Conservation (phyloP, 2,329 filamentous ascomycete genomes). For the Talaromyces sp. region DNA sequence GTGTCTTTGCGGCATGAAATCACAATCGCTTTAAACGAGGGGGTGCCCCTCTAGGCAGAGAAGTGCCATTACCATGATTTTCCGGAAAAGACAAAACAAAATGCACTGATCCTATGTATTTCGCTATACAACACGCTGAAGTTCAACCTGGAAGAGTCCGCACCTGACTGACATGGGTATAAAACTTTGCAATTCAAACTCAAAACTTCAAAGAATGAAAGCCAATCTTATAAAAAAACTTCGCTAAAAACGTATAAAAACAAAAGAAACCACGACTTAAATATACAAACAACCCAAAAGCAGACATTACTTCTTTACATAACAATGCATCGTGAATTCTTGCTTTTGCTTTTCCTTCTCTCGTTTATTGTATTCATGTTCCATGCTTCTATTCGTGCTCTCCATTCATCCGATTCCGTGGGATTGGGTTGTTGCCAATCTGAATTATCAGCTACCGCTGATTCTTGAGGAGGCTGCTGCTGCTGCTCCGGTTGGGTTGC, state of each 20-base stretch:
- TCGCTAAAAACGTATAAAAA: too few species aligned
- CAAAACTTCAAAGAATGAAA: neutral
- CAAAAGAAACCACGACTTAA: neutral
- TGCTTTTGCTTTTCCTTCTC: constrained; percentile 26
- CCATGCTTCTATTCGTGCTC: constrained; percentile 37
- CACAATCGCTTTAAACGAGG: too few species aligned
- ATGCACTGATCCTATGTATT: neutral
- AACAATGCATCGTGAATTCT: constrained; percentile 31
- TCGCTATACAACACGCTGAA: neutral
- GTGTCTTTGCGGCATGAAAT: too few species aligned
- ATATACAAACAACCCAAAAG: neutral
- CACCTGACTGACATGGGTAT: too few species aligned
- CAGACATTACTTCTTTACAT: constrained; percentile 25
- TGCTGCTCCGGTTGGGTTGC: neutral
- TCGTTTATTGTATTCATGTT: constrained; percentile 36
- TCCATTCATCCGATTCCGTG: constrained; percentile 28
- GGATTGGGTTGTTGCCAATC: constrained; percentile 12
- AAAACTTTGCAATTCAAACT: too few species aligned
- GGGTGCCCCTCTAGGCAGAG: too few species aligned
- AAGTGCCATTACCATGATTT: too few species aligned
- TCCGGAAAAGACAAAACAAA: too few species aligned
- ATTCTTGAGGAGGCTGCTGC: neutral
- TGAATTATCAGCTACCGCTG: neutral
- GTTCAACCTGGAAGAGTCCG: neutral
- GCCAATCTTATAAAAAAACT: neutral